Evolutionary conservation across 257 asterid species (phyloP).

Genomic region (Leonotis leonurus): DNA sequence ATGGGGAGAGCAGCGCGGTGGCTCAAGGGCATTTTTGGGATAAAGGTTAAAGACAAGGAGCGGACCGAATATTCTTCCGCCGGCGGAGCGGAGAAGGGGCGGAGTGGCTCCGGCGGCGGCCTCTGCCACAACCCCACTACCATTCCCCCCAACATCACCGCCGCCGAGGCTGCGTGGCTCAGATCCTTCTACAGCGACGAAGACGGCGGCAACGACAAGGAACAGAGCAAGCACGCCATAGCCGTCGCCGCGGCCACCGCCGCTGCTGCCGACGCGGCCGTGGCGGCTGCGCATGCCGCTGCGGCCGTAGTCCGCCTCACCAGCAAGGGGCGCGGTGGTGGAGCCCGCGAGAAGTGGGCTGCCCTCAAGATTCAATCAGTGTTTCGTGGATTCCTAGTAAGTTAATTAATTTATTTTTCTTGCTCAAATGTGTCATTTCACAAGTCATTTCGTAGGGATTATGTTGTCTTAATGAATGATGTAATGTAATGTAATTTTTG

Average conservation of each 20-base stretch:
- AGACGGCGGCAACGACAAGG: neutral
- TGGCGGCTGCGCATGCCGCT: slow-evolving; percentile 82
- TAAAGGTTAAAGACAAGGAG: slow-evolving; percentile 23
- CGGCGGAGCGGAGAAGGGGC: no score
- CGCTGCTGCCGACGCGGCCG: neutral
- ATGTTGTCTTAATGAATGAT: no score
- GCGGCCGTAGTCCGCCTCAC: slow-evolving; percentile 70
- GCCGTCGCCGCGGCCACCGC: no score
- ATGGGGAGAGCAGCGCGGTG: slow-evolving; percentile 62
- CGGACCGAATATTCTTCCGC: slow-evolving; percentile 18
- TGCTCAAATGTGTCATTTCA: slow-evolving; percentile 10
- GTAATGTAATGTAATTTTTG: neutral
- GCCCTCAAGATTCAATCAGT: slow-evolving; percentile 57
- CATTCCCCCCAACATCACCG: slow-evolving; percentile 68
- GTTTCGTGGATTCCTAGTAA: slow-evolving; percentile 67
- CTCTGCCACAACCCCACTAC: slow-evolving; percentile 48
- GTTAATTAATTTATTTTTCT: no score
- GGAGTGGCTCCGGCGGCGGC: no score
- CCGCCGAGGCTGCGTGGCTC: slow-evolving; percentile 78
- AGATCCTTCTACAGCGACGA: slow-evolving; percentile 40
- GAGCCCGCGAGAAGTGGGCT: slow-evolving; percentile 42
- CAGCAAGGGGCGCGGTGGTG: slow-evolving; percentile 48
- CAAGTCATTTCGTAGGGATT: no score
- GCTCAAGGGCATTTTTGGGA: slow-evolving; percentile 49
- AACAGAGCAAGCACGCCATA: no score